Evolutionary conservation across 2,329 filamentous ascomycete species (phyloP).

Genomic region (Penicillium sp.): DNA sequence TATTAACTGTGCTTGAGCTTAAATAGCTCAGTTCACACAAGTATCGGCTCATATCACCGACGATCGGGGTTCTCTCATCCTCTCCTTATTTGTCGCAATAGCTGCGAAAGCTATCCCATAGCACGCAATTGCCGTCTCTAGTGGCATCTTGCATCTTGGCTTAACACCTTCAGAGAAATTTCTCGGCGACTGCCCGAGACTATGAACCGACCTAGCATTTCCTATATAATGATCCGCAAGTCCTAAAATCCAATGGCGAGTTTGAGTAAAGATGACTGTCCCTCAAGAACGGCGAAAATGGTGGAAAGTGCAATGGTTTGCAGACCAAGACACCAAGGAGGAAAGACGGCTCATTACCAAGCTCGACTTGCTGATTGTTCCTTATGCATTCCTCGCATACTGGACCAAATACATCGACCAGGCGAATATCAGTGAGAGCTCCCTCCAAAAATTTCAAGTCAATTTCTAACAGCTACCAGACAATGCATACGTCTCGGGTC

Average conservation of each 20-base stretch:
- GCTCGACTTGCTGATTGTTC: conserved; percentile 58
- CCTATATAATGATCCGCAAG: neutral
- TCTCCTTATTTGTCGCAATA: neutral
- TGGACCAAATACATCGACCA: conserved; percentile 61
- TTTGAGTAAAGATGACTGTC: conserved; percentile 10
- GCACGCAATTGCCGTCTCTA: conserved; percentile 16
- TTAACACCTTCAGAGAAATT: neutral
- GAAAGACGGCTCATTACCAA: conserved; percentile 57
- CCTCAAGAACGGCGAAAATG: conserved; percentile 23
- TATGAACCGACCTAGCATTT: neutral
- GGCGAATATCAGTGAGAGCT: conserved; percentile 52
- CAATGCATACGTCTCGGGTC: conserved; percentile 58
- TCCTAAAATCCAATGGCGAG: neutral
- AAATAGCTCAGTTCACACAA: neutral
- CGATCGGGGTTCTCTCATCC: neutral
- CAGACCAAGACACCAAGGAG: conserved; percentile 51
- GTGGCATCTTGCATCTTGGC: conserved; percentile 16
- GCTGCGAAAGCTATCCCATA: neutral
- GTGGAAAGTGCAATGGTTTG: conserved; percentile 48
- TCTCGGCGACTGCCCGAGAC: neutral
- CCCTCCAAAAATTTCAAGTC: neutral
- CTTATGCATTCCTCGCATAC: conserved; percentile 58
- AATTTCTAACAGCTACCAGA: conserved; percentile 34
- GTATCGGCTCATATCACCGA: neutral
- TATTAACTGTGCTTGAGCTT: neutral